phyloP scores from a whole-genome alignment of 495 filamentous ascomycete species.

The Penicillium ochrochloron region DNA sequence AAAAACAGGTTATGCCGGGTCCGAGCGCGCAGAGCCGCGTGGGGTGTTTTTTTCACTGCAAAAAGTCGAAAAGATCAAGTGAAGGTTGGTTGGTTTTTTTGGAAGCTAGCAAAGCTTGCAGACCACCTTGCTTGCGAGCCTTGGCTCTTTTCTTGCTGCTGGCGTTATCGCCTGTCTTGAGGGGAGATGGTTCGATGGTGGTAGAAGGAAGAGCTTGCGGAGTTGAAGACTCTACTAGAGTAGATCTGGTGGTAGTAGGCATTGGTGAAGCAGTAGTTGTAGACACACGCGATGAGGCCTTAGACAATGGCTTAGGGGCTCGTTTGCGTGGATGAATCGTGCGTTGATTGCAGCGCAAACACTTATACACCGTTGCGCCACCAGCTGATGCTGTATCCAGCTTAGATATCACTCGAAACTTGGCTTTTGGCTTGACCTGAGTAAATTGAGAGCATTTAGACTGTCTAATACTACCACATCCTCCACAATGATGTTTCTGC shows the following conservation, averaged over 20 bases:
- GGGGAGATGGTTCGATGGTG: conserved; percentile 11
- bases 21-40: conserved; percentile 2
- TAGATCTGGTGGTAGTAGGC: conserved; percentile 10
- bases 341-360: conserved; percentile 44
- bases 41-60: conserved; percentile 39
- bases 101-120: conserved; percentile 62
- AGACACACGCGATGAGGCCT: conserved; percentile 17
- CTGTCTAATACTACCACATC: conserved; percentile 56
- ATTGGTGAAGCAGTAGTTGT: conserved; percentile 17
- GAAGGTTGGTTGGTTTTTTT: conserved; percentile 48
- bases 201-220: conserved; percentile 3
- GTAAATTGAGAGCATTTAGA: conserved; percentile 46
- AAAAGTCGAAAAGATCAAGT: conserved; percentile 63
- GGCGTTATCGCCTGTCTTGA: conserved; percentile 47
- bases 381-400: conserved; percentile 4
- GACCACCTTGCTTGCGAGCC: conserved; percentile 58
- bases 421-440: conserved; percentile 32
- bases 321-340: conserved; percentile 29
- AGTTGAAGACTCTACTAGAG: conserved; percentile 9
- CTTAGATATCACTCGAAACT: conserved; percentile 23
- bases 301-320: conserved; percentile 20
- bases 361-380: conserved; percentile 43
- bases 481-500: conserved; percentile 50
- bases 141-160: conserved; percentile 65
- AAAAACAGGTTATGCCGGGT: conserved; percentile 21